Evolutionary conservation across 1,284 basidiomycete genomes (phyloP).

Genomic region (Ganoderma sinense): DNA sequence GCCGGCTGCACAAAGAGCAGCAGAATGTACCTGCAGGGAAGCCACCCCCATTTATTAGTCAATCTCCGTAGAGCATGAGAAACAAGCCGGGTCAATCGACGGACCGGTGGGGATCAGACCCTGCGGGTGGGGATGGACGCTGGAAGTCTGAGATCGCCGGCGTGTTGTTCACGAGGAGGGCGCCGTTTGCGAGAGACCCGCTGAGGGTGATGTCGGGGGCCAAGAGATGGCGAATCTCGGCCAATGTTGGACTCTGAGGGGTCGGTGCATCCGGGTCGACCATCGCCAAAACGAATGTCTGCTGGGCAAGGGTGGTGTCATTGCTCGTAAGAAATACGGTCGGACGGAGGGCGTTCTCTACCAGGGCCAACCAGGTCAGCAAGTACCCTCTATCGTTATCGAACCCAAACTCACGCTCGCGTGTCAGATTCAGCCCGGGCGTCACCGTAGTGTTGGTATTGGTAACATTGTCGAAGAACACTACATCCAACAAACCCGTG

Average conservation of each 20-base stretch:
- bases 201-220: constrained; percentile 49
- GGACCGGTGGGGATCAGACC: constrained; percentile 58
- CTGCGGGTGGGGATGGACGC: constrained; percentile 50
- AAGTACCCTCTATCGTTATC: background rate
- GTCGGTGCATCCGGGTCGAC: constrained; percentile 60
- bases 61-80: constrained; percentile 2
- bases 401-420: constrained; percentile 45
- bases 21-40: constrained; percentile 36
- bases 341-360: constrained; percentile 49
- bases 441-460: constrained; percentile 41
- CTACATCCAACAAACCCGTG: constrained; percentile 43
- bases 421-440: constrained; percentile 49
- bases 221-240: constrained; percentile 55
- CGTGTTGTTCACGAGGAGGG: constrained; percentile 45
- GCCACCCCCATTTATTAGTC: background rate
- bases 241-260: constrained; percentile 47
- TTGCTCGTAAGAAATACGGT: constrained; percentile 45
- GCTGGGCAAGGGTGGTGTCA: constrained; percentile 34
- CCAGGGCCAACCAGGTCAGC: background rate
- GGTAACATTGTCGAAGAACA: constrained; percentile 46
- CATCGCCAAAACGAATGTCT: constrained; percentile 52
- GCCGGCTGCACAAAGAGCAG: constrained; percentile 40
- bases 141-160: constrained; percentile 49
- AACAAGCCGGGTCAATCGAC: background rate
- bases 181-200: constrained; percentile 26